These are phyloP conservation scores for Clonostachys rhizophaga DNA, from an alignment of 2,329 filamentous ascomycete genomes.

Conservation along the genomic window DNA sequence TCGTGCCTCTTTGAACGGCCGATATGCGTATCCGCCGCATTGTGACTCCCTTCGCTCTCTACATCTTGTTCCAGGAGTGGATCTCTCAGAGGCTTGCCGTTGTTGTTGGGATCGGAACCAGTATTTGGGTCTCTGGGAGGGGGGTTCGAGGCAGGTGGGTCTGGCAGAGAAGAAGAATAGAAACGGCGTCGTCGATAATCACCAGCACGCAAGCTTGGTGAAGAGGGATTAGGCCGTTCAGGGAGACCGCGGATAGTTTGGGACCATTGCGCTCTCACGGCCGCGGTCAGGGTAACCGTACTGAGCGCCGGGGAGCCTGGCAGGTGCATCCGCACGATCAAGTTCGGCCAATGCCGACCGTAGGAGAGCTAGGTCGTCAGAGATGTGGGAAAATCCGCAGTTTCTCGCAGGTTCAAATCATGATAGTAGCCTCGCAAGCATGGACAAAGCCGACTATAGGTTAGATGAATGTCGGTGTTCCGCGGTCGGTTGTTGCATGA, in stretches of 20 bases:
- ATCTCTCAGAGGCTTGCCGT: background rate
- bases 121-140: background rate
- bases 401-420: too few species aligned
- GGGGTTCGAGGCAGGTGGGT: background rate
- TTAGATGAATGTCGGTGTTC: too few species aligned
- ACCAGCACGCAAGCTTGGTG: too few species aligned
- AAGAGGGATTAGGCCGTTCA: too few species aligned
- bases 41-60: background rate
- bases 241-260: too few species aligned
- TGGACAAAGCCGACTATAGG: too few species aligned
- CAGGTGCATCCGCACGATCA: constrained; percentile 3
- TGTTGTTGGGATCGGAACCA: background rate
- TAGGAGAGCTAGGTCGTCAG: too few species aligned
- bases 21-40: background rate
- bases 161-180: background rate
- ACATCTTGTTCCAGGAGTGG: constrained; percentile 1
- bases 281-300: constrained; percentile 4
- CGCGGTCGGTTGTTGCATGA: too few species aligned
- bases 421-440: too few species aligned
- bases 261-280: too few species aligned
- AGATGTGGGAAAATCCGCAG: too few species aligned
- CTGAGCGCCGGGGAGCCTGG: constrained; percentile 3
- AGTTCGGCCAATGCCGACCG: background rate
- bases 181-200: too few species aligned
- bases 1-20: background rate